Base-by-base conservation (phyloP, 169 alveolate species). In the Eimeria mitis region DNA sequence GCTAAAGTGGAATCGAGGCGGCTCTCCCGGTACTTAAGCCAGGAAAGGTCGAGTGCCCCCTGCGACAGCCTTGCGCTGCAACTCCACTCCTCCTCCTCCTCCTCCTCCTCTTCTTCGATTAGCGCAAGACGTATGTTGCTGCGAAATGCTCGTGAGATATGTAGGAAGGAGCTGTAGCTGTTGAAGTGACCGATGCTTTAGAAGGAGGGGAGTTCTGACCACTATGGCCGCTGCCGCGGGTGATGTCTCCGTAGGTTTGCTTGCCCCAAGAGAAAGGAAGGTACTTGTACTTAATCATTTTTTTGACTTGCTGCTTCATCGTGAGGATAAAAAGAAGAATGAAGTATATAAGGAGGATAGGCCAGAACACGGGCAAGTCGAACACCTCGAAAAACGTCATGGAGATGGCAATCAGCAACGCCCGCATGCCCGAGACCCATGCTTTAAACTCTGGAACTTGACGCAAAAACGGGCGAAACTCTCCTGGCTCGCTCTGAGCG, bases 341-440 rank as follows among this genome's bases (percentile, higher is more conserved):
- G 97, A 98, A 98, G 90, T 98, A 98, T 56, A 98, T 71, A 42
- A 98, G 97, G 31, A 98, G 97, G 88, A 98, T 96, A 37, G 99
- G 99, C 99, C 99, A 98, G 96, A 97, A 98, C 34, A 98, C 99
- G 8, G 99, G 99, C 78, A 98, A 52, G 88, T 98, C 98, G 94
- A 97, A 96, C 76, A 97, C 71, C 63, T 97, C 95, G 89, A 95
- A 96, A 83, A 88, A 95, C 65, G 98, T 97, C 96, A 97, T 68
- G 28, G 84, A 25, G 71, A 97, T 91, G 65, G 97, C 94, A 40
- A 95, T 81, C 23, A 97, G 81, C 47, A 97, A 95, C 52, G 98
- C 98, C 52, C 95, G 96, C 79, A 94, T 85, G 73, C 97, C 98
- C 25, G 90, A 61, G n/a, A 42, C 76, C 99, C 99, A 98, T 61